Evolutionary conservation across 2,329 filamentous ascomycete species (phyloP), one percentile per base, ranked within the genome.

Genomic region (Mariannaea elegans): DNA sequence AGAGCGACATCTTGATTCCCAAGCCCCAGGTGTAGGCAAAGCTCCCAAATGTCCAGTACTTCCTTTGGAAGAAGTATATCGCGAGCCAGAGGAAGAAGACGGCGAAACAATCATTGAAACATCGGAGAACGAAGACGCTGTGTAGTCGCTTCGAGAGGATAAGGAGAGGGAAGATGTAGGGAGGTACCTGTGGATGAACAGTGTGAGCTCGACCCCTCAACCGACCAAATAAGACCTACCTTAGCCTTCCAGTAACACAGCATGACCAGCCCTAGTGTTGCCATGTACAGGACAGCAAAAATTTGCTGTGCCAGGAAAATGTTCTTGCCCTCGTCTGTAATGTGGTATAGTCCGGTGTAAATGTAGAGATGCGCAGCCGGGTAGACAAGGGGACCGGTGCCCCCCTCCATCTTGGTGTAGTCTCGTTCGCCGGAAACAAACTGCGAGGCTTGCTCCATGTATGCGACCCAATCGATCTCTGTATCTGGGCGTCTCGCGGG

Each of bases 401-500:
- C 90, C 68, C 95, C 95, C 72, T 90, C 85, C 73, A 99, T 94
- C 58, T 88, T 84, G 61, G 87, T 87, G 76, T 99, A 99, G 77
- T 97, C 90, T 73, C 91, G 88, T 81, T 98, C 94, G 71, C 95
- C 95, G 16, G 86, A 83, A 44, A 94, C 80, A 72, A 90, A 95
- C 68, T 94, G 88, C 38, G 85, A 79, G 42, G 98, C 84, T 72
- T 99, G 95, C 75, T 97, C 86, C 94, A 99, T 98, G 77, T 99
- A 99, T 1, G 95, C 93, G 59, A 84, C 85, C 94, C 94, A 99
- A 78, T 99, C 95, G 72, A 99, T 99, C 77, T 99, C 95, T 41
- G 95, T 99, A 75, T 99, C 95, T 84, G 66, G 46, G 42, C 27
- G 24, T 31, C 12, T 7, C 10, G 3, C 29, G 31, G 16, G 48